Base-by-base conservation (phyloP, 2,329 filamentous ascomycete species). In the Phaeomoniella chlamydospora region DNA sequence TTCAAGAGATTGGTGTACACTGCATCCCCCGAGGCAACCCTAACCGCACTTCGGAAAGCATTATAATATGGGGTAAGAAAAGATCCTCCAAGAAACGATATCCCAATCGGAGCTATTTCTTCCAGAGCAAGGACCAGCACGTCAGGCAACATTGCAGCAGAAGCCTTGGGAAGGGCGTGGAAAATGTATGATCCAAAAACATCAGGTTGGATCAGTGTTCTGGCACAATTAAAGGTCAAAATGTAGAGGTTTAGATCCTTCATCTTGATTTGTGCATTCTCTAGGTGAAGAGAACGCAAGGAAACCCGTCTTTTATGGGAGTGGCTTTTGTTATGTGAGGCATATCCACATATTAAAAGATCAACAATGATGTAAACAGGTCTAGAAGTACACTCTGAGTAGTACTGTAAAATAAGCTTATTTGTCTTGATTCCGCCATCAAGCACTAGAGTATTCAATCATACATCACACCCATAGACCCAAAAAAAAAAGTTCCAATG, bases 201-300 rank as follows among this genome's bases (percentile, higher is more conserved):
- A 26, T 75, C 64, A 15, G 76, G 65, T 46, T 87, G 68, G 49
- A 94, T 74, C 5, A 75, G 59, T 37, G 68, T 68, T 46, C 83
- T 81, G 18, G 72, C 88, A 50, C 84, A 92, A 54, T 96, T 96
- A 65, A 90, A 94, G 9, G 87, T 93, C 37, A 94, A 58, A 43
- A 93, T 70, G 49, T 93, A 79, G 38, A 86, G 59, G 48, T 78
- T 74, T 37, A 92, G 65, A 41, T 67, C 60, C 30, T 67, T 65
- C 53, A 61, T 57, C 17, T 6, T 36, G 16, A n/a, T n/a, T n/a
- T n/a, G n/a, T n/a, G n/a, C n/a, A n/a, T n/a, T n/a, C n/a, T n/a
- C n/a, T n/a, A n/a, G n/a, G n/a, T n/a, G n/a, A n/a, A n/a, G n/a
- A n/a, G n/a, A n/a, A n/a, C n/a, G n/a, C n/a, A n/a, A n/a, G n/a